A percentile compares a stretch with the other conserved stretches of the same genome.
Evolutionary conservation across 805 yeast species (phyloP).

Genomic region (Ascoidea rubescens): DNA sequence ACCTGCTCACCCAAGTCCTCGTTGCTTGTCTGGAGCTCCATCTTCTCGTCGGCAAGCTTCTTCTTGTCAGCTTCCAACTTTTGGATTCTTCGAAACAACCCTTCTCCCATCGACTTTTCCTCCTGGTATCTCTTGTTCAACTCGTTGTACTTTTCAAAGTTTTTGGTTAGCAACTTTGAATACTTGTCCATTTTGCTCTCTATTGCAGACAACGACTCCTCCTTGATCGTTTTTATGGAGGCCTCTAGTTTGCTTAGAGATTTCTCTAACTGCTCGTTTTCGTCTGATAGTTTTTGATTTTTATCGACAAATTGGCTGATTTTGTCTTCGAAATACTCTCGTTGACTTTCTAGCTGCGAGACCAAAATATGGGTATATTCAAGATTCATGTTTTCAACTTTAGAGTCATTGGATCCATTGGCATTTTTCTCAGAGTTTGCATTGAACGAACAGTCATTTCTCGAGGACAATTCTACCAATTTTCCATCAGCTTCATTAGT

Average conservation of each 20-base stretch:
- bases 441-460: slow-evolving; percentile 6
- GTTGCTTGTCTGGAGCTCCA: slow-evolving; percentile 24
- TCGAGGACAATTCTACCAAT: slow-evolving; percentile 56
- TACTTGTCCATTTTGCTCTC: background rate
- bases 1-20: slow-evolving; percentile 47
- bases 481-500: slow-evolving; percentile 86
- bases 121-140: slow-evolving; percentile 27
- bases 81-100: slow-evolving; percentile 26
- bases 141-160: slow-evolving; percentile 4
- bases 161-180: background rate
- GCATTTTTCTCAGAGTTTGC: slow-evolving; percentile 6
- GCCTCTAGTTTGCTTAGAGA: slow-evolving; percentile 13
- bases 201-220: slow-evolving; percentile 5
- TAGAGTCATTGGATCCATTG: slow-evolving; percentile 3
- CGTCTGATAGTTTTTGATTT: slow-evolving; percentile 14
- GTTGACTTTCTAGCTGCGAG: slow-evolving; percentile 73
- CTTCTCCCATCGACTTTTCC: slow-evolving; percentile 30
- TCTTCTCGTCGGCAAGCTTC: slow-evolving; percentile 16
- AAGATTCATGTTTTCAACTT: slow-evolving; percentile 41
- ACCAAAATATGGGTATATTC: slow-evolving; percentile 73
- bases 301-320: slow-evolving; percentile 20
- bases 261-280: slow-evolving; percentile 11
- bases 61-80: slow-evolving; percentile 16
- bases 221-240: slow-evolving; percentile 10
- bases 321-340: slow-evolving; percentile 63